Evolutionary conservation across 306 rosid genomes (phyloP).

Genomic region (Quercus alba): DNA sequence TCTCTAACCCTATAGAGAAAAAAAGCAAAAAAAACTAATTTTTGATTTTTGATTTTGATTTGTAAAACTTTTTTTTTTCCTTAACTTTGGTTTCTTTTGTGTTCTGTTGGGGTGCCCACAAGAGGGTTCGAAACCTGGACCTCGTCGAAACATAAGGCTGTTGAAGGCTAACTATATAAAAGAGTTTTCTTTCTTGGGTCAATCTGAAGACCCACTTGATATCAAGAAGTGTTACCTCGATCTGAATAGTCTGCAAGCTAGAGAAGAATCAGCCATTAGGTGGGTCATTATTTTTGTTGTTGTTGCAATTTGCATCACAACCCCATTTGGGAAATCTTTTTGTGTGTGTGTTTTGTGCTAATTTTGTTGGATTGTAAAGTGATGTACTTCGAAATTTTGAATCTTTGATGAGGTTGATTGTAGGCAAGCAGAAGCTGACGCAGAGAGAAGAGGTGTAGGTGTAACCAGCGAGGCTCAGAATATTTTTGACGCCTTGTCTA

Average conservation of each 20-base stretch:
- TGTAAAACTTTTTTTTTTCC: neutral
- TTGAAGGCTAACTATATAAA: slow-evolving; percentile 74
- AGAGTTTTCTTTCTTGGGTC: slow-evolving; percentile 66
- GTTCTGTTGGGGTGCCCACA: slow-evolving; percentile 20
- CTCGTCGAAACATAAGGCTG: slow-evolving; percentile 69
- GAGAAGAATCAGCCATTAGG: slow-evolving; percentile 81
- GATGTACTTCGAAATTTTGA: neutral
- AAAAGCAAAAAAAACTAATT: neutral
- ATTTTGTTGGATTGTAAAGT: neutral
- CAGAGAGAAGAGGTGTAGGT: slow-evolving; percentile 94
- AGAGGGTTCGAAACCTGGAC: slow-evolving; percentile 57
- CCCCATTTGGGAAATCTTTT: neutral
- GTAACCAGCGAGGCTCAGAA: slow-evolving; percentile 85
- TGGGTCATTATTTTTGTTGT: neutral
- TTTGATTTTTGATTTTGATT: neutral
- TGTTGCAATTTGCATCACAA: neutral
- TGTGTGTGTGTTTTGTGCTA: neutral
- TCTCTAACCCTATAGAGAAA: slow-evolving; percentile 9
- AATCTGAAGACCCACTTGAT: slow-evolving; percentile 77
- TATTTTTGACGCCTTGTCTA: slow-evolving; percentile 86
- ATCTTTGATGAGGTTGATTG: slow-evolving; percentile 6
- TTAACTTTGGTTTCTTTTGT: neutral
- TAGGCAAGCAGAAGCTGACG: slow-evolving; percentile 87
- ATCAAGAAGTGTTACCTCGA: slow-evolving; percentile 54
- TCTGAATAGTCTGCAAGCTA: slow-evolving; percentile 58